These are phyloP conservation scores for Darksidea phi DNA, from an alignment of 495 filamentous ascomycete genomes.

Conservation along the genomic window DNA sequence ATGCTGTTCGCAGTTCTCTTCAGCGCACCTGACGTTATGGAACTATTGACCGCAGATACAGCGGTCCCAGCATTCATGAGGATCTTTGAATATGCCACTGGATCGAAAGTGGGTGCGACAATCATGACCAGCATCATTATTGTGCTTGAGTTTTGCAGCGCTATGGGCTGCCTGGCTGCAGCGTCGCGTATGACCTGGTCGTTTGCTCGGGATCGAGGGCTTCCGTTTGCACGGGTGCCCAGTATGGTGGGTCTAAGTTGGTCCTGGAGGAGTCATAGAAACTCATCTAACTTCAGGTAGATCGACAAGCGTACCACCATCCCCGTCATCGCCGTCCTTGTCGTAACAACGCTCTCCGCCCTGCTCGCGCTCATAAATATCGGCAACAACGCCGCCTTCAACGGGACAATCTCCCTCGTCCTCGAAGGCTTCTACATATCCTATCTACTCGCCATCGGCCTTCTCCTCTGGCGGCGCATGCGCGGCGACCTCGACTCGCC, in stretches of 20 bases:
- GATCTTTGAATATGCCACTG: constrained; percentile 53
- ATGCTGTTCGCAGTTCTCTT: constrained; percentile 27
- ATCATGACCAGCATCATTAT: constrained; percentile 54
- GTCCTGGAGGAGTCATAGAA: not conserved
- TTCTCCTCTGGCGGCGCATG: constrained; percentile 52
- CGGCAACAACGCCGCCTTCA: constrained; percentile 14
- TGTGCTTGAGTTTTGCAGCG: constrained; percentile 48
- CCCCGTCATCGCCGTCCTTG: constrained; percentile 15
- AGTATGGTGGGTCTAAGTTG: constrained; percentile 43
- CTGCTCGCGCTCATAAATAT: constrained; percentile 18
- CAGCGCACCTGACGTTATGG: constrained; percentile 45
- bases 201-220: constrained; percentile 56
- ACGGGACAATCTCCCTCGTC: constrained; percentile 16
- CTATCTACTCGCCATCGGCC: constrained; percentile 36
- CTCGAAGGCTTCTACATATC: constrained; percentile 28
- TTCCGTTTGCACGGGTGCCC: constrained; percentile 55
- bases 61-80: constrained; percentile 54
- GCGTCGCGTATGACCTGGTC: constrained; percentile 59
- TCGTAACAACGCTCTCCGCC: constrained; percentile 12
- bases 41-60: constrained; percentile 20
- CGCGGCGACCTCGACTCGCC: constrained; percentile 43
- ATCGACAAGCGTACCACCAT: constrained; percentile 22
- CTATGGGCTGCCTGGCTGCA: constrained; percentile 53
- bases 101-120: constrained; percentile 48
- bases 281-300: not conserved